Percentiles rank a stretch among this genome's conserved stretches.
phyloP scores from a whole-genome alignment of 2,329 filamentous ascomycete genomes.

The Xylariomycetidae sp. region DNA sequence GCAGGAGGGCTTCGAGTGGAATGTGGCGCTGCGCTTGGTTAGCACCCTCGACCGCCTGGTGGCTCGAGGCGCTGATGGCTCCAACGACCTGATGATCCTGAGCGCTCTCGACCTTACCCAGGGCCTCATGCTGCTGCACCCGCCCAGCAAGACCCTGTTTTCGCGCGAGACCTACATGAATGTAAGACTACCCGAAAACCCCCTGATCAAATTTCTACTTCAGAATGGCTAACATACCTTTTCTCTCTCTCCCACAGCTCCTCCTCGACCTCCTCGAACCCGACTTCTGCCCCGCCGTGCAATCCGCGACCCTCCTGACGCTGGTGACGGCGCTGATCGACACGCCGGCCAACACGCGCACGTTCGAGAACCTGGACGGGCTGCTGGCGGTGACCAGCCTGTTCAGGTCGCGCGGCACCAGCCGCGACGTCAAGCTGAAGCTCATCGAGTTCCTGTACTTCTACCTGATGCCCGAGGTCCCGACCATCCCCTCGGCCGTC shows the following conservation, averaged over 20 bases:
- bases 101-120: slow-evolving; percentile 85
- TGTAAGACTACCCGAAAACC: slow-evolving; percentile 37
- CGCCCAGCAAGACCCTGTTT: slow-evolving; percentile 82
- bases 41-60: slow-evolving; percentile 80
- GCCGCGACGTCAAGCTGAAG: slow-evolving; percentile 86
- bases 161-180: slow-evolving; percentile 92
- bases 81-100: slow-evolving; percentile 84
- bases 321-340: slow-evolving; percentile 86
- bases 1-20: slow-evolving; percentile 97
- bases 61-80: slow-evolving; percentile 73
- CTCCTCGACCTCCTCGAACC: slow-evolving; percentile 92
- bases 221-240: no score
- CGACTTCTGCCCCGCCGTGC: slow-evolving; percentile 84
- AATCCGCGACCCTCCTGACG: slow-evolving; percentile 82
- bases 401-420: slow-evolving; percentile 83
- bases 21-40: slow-evolving; percentile 81
- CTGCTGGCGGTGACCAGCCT: slow-evolving; percentile 86
- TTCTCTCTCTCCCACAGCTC: no score
- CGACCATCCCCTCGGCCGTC: slow-evolving; percentile 46
- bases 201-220: no score
- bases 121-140: slow-evolving; percentile 80
- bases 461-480: slow-evolving; percentile 91
- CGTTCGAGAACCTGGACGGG: slow-evolving; percentile 88
- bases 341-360: slow-evolving; percentile 79
- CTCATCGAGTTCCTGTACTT: slow-evolving; percentile 98